Evolutionary conservation across 768 basidiomycete genomes (phyloP), one percentile per base, ranked within the genome.

Genomic region (Auricularia sp.): DNA sequence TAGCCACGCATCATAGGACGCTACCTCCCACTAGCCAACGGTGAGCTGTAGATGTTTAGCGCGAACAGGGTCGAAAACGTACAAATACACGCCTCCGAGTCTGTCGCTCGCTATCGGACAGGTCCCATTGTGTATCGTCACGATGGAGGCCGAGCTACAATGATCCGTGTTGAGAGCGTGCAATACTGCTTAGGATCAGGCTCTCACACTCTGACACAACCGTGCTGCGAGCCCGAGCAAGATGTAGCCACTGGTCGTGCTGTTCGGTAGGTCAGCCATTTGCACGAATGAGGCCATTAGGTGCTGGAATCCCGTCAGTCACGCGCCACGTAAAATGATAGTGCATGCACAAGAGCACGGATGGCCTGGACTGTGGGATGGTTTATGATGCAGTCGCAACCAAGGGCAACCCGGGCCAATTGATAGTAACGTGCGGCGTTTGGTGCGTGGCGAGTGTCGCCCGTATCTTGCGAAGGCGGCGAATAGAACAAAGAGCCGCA

Each of bases 301-400:
- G 23, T 64, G 63, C 63, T 64, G 33, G 29, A 29, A 29, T 29
- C 18, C 5, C 33, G 62, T 11, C 39, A 54, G 12, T 54, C 33
- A 12, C 77, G 72, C 65, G 77, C 80, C 10, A 77, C 73, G 43
- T 77, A 68, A 82, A 80, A 35, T 47, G 34, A 18, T 10, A 23
- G 33, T 36, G 21, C 64, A 42, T 21, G 23, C 39, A 66, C 65
- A 12, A 84, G 66, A 5, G 81, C 77, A 66, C 82, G 83, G 23
- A 81, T 76, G 0, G 82, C 78, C 11, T 80, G 74, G 61, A 75
- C 76, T 23, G 77, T 81, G 11, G 79, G 80, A 60, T 81, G 79
- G 7, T 73, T 59, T 21, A 77, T 64, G 36, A 84, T 74, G 0
- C 81, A 75, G 54, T 79, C 75, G 18, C 82, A 67, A 3, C 79